Percentiles rank a stretch among this genome's conserved stretches.
Evolutionary conservation across 2,329 filamentous ascomycete genomes (phyloP).

Genomic region (Seiridium cupressi): DNA sequence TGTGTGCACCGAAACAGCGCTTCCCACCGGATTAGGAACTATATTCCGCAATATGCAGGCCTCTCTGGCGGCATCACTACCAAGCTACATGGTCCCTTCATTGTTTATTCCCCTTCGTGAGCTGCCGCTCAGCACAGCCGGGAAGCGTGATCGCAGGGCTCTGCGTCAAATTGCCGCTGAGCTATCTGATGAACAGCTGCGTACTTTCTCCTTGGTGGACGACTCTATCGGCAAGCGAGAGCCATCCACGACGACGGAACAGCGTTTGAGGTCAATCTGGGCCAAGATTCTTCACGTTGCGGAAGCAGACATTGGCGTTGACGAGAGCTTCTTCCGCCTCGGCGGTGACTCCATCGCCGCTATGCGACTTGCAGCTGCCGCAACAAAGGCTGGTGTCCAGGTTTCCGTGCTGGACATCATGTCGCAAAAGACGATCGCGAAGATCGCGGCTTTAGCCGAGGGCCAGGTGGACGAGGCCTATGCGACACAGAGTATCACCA

Average conservation of each 20-base stretch:
- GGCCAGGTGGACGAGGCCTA: slow-evolving; percentile 8
- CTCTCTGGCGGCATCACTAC: slow-evolving; percentile 1
- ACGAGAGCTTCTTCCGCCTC: slow-evolving; percentile 7
- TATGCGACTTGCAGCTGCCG: slow-evolving; percentile 3
- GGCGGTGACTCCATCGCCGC: slow-evolving; percentile 5
- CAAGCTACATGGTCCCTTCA: slow-evolving; percentile 5
- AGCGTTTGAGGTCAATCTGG: slow-evolving; percentile 4
- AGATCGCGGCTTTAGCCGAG: slow-evolving; percentile 7
- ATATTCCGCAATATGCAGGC: background rate
- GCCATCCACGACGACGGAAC: slow-evolving; percentile 7
- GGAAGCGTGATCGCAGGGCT: slow-evolving; percentile 2
- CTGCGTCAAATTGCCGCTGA: background rate
- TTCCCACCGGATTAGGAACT: background rate
- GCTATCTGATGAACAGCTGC: background rate
- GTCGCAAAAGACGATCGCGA: slow-evolving; percentile 8
- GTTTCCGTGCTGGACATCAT: slow-evolving; percentile 9
- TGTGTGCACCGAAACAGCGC: background rate
- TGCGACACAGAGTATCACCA: slow-evolving; percentile 9
- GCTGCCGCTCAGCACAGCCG: slow-evolving; percentile 1
- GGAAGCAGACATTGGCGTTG: background rate
- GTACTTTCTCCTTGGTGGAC: slow-evolving; percentile 7
- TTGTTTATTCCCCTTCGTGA: background rate
- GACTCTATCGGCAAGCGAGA: slow-evolving; percentile 1
- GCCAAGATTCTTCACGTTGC: slow-evolving; percentile 1
- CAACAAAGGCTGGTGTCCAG: slow-evolving; percentile 7